A percentile compares a stretch with the other conserved stretches of the same genome.
phyloP scores from a whole-genome alignment of 2,329 filamentous ascomycete genomes.

The Ophiostoma sp. region DNA sequence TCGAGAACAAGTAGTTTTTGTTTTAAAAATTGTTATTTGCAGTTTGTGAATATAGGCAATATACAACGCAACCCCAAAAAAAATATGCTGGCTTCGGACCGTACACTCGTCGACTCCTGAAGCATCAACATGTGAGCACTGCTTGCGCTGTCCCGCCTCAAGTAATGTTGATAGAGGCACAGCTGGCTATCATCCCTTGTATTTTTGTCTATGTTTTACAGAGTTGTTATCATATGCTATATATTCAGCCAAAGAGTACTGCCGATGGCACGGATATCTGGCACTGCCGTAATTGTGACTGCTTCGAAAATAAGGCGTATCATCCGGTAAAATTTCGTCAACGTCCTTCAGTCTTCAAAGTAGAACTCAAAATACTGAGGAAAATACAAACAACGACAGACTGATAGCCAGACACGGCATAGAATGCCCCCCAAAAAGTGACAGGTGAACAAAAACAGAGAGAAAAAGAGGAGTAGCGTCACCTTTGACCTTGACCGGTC shows the following conservation, averaged over 20 bases:
- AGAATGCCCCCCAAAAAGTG: background rate
- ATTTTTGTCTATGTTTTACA: background rate
- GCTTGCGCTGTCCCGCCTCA: background rate
- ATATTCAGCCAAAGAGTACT: background rate
- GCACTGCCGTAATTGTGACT: background rate
- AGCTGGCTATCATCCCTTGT: background rate
- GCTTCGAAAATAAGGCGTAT: background rate
- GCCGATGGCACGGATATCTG: background rate
- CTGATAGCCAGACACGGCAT: background rate
- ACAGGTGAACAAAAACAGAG: background rate
- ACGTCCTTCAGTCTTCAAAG: background rate
- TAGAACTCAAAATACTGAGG: background rate
- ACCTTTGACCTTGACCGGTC: constrained; percentile 7
- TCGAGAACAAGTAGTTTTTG: too few relatives aligned
- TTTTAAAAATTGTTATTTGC: background rate
- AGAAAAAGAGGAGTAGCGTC: constrained; percentile 5
- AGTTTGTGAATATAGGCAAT: background rate
- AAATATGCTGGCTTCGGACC: background rate
- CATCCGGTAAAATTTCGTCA: background rate
- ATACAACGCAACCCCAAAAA: background rate
- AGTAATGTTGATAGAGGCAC: background rate
- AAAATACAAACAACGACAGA: background rate
- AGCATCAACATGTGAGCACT: background rate
- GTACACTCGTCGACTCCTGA: background rate
- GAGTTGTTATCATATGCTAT: background rate